Conservation (phyloP, 2,329 filamentous ascomycete species). For the Conoideocrella luteorostrata region DNA sequence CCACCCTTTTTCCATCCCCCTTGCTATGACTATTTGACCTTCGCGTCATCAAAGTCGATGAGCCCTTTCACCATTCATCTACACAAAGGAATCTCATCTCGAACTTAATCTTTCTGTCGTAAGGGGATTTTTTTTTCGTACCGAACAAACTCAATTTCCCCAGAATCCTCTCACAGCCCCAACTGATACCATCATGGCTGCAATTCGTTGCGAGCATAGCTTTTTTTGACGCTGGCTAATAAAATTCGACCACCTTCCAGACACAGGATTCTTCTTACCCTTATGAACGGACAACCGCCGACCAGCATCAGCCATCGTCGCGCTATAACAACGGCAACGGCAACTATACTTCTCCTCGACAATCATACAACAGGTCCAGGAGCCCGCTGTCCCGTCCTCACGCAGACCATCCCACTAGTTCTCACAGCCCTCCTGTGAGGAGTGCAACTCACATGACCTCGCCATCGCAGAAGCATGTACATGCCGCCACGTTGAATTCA, state of each 20-base stretch:
- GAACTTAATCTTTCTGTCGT: background rate
- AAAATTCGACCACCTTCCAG: constrained; percentile 21
- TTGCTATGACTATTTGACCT: background rate
- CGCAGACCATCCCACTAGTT: constrained; percentile 35
- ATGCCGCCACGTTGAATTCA: constrained; percentile 30
- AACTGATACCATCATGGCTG: constrained; percentile 1
- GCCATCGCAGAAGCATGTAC: constrained; percentile 39
- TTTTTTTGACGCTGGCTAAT: constrained; percentile 1
- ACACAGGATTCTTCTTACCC: constrained; percentile 46
- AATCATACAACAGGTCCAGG: constrained; percentile 37
- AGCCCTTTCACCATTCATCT: background rate
- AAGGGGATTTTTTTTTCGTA: background rate
- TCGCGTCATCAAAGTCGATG: background rate
- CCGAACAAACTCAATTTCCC: background rate
- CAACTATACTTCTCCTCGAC: constrained; percentile 42
- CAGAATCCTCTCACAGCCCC: background rate
- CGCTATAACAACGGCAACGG: constrained; percentile 44
- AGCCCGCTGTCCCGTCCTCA: constrained; percentile 47
- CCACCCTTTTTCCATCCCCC: constrained; percentile 1
- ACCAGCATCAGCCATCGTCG: constrained; percentile 33
- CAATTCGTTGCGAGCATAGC: background rate
- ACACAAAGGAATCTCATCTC: background rate
- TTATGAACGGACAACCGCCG: constrained; percentile 34
- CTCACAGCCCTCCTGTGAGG: constrained; percentile 34
- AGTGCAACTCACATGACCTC: constrained; percentile 39